These are phyloP conservation scores for Yarrowia deformans DNA, from an alignment of 805 yeast genomes.

Conservation along the genomic window DNA sequence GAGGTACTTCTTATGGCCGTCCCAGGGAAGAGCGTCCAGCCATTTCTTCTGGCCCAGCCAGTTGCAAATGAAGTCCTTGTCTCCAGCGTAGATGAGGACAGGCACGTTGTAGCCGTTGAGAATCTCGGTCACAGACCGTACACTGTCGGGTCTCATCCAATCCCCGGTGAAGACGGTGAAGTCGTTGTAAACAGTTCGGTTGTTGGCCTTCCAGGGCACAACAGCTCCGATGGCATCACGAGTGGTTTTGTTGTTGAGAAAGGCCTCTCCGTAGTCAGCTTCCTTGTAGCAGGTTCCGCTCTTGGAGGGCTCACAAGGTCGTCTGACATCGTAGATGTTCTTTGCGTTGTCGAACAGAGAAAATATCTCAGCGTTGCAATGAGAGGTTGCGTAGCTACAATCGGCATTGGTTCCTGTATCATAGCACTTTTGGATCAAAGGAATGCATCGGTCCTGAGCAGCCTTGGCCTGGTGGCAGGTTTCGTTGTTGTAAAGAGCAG, in stretches of 20 bases:
- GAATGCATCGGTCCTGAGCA: slow-evolving; percentile 53
- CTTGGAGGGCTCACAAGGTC: slow-evolving; percentile 15
- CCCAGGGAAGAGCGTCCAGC: slow-evolving; percentile 74
- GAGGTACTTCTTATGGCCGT: slow-evolving; percentile 59
- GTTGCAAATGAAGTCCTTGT: slow-evolving; percentile 89
- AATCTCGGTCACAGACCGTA: slow-evolving; percentile 61
- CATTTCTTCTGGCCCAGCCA: slow-evolving; percentile 92
- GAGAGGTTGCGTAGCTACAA: slow-evolving; percentile 84
- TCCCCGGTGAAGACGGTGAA: slow-evolving; percentile 62
- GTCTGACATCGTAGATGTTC: slow-evolving; percentile 20
- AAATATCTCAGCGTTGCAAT: slow-evolving; percentile 56
- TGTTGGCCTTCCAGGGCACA: slow-evolving; percentile 24
- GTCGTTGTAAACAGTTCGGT: slow-evolving; percentile 27
- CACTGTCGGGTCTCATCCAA: slow-evolving; percentile 66
- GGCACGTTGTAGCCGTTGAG: slow-evolving; percentile 71
- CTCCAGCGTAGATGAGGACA: slow-evolving; percentile 91
- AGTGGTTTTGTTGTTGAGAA: slow-evolving; percentile 17
- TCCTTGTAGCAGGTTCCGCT: slow-evolving; percentile 20
- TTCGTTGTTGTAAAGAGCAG: slow-evolving; percentile 72
- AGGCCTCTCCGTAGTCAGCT: slow-evolving; percentile 10
- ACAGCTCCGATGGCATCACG: slow-evolving; percentile 29
- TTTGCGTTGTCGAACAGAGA: not conserved
- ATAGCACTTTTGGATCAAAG: slow-evolving; percentile 76
- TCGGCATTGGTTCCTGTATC: slow-evolving; percentile 72
- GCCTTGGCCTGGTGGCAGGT: slow-evolving; percentile 74